Conservation (phyloP, 176 grass and related monocot species). For the Oryza glumipatula region DNA sequence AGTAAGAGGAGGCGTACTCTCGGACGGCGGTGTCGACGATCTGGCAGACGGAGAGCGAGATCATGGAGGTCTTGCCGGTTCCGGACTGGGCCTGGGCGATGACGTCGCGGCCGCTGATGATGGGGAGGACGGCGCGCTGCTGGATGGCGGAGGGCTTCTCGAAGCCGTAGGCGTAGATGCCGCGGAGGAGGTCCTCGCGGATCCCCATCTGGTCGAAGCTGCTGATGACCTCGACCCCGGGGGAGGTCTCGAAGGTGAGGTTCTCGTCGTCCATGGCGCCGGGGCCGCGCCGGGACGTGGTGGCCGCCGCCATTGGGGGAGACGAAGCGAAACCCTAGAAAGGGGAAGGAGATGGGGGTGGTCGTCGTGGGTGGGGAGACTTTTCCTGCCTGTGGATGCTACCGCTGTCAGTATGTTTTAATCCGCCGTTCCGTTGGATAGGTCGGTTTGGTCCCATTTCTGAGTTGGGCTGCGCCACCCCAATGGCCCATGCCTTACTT, state of each 20-base stretch:
- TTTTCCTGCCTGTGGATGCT: no score
- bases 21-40: conserved; percentile 70
- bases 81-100: conserved; percentile 98
- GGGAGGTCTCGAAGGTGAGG: conserved; percentile 83
- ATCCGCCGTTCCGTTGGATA: no score
- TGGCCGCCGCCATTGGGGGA: conserved; percentile 9
- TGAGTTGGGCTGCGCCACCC: no score
- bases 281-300: conserved; percentile 52
- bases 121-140: conserved; percentile 95
- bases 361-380: no score
- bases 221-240: conserved; percentile 83
- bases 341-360: not conserved
- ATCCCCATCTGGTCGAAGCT: conserved; percentile 98
- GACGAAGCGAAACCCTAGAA: not conserved
- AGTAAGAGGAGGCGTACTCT: conserved; percentile 49
- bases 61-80: conserved; percentile 97
- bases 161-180: conserved; percentile 93
- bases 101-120: conserved; percentile 84
- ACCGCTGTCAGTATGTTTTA: no score
- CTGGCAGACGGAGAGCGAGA: conserved; percentile 92
- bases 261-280: conserved; percentile 72
- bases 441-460: no score
- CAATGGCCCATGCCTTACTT: no score
- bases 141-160: conserved; percentile 99
- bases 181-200: conserved; percentile 87